Conservation (phyloP, 768 basidiomycete species). For the Roridomyces roridus region DNA sequence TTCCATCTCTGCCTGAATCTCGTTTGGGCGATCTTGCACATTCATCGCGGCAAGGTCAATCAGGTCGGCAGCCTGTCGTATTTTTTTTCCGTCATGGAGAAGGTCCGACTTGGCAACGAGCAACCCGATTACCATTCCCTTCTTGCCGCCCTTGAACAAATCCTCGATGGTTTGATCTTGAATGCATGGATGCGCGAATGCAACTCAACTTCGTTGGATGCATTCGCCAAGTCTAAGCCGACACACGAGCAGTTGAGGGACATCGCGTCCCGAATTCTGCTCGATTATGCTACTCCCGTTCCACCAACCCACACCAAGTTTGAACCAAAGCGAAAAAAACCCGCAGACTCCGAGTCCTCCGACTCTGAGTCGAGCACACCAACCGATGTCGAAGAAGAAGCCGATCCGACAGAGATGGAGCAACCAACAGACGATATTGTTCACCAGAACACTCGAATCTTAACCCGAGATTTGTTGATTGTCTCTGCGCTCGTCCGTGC, state of each 20-base stretch:
- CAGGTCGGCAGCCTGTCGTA: constrained; percentile 34
- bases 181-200: constrained; percentile 37
- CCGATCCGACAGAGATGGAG: no score
- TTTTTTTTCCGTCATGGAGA: constrained; percentile 39
- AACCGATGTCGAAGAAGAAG: no score
- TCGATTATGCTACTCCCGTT: constrained; percentile 29
- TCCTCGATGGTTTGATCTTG: constrained; percentile 38
- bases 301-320: not conserved
- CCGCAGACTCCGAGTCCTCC: no score
- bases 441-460: constrained; percentile 11
- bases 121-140: constrained; percentile 43
- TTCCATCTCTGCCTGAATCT: constrained; percentile 40
- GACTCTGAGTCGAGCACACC: no score
- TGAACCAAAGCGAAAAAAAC: no score
- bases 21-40: constrained; percentile 36
- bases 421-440: constrained; percentile 2
- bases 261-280: constrained; percentile 28
- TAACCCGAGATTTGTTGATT: constrained; percentile 23
- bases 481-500: constrained; percentile 14
- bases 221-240: constrained; percentile 36
- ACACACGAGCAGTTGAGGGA: constrained; percentile 21
- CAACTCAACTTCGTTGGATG: no score
- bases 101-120: constrained; percentile 33
- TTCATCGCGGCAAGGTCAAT: constrained; percentile 33
- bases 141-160: constrained; percentile 32